These are phyloP conservation scores for Xylaria sp. DNA, from an alignment of 2,329 filamentous ascomycete species.

Conservation along the genomic window DNA sequence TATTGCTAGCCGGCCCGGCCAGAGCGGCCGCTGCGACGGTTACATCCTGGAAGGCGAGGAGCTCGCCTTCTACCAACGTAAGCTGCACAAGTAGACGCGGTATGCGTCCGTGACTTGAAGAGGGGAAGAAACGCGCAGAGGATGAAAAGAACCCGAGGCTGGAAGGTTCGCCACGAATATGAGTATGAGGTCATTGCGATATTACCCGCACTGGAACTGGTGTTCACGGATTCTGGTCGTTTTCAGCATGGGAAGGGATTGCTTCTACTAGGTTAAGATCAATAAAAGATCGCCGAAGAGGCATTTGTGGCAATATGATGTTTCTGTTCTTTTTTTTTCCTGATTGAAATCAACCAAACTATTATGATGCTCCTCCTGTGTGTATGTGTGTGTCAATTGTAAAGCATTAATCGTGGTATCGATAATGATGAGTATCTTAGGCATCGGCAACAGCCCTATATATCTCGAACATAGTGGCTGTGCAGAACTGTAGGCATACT, in stretches of 20 bases:
- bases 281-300: slow-evolving; percentile 50
- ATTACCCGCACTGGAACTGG: slow-evolving; percentile 49
- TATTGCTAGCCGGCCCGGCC: slow-evolving; percentile 90
- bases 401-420: neutral
- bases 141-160: slow-evolving; percentile 35
- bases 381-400: neutral
- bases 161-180: slow-evolving; percentile 35
- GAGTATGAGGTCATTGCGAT: slow-evolving; percentile 44
- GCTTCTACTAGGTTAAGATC: slow-evolving; percentile 49
- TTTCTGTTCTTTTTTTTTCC: slow-evolving; percentile 19
- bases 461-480: neutral
- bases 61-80: slow-evolving; percentile 99
- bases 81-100: slow-evolving; percentile 90
- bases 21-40: slow-evolving; percentile 95
- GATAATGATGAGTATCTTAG: no score
- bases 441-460: no score
- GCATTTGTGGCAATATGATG: slow-evolving; percentile 33
- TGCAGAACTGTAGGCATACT: neutral
- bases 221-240: slow-evolving; percentile 52
- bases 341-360: slow-evolving; percentile 28
- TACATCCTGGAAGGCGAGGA: slow-evolving; percentile 99
- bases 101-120: slow-evolving; percentile 22
- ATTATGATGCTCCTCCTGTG: neutral
- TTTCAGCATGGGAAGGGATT: slow-evolving; percentile 49
- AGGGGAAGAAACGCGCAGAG: slow-evolving; percentile 26